phyloP scores from a whole-genome alignment of 306 rosid genomes.

The Rosa multiflora region DNA sequence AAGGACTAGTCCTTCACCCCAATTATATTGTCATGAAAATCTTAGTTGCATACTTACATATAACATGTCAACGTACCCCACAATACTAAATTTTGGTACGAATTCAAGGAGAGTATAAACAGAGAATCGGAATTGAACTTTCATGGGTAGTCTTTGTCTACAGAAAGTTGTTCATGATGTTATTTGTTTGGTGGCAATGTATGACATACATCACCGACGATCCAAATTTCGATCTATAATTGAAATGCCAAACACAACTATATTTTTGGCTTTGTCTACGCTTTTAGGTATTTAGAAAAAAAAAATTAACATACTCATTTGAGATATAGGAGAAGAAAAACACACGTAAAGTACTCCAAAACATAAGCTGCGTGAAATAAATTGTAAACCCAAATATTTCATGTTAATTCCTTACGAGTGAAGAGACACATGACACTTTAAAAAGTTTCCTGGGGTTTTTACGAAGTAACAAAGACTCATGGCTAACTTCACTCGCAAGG shows the following conservation, averaged over 20 bases:
- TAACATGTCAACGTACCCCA: background rate
- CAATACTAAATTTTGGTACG: background rate
- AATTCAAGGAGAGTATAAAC: background rate
- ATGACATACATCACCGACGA: background rate
- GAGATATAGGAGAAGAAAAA: no score
- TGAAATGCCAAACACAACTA: background rate
- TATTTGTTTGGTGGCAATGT: background rate
- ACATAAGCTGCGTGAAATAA: no score
- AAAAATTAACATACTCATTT: no score
- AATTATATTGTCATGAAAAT: background rate
- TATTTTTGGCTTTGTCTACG: no score
- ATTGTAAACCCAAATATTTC: no score
- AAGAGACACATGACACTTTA: background rate
- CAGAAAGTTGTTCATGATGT: background rate
- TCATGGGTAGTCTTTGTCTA: slow-evolving; percentile 4
- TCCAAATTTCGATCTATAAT: background rate
- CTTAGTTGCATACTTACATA: background rate
- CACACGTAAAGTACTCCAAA: no score
- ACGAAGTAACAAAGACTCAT: background rate
- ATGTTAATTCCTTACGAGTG: no score
- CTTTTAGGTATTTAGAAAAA: no score
- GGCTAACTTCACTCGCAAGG: no score
- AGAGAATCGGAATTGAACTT: background rate
- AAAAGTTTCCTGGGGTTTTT: background rate
- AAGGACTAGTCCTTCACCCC: background rate